These are phyloP conservation scores for Vicia faba DNA, from an alignment of 306 rosid genomes.

Conservation along the genomic window DNA sequence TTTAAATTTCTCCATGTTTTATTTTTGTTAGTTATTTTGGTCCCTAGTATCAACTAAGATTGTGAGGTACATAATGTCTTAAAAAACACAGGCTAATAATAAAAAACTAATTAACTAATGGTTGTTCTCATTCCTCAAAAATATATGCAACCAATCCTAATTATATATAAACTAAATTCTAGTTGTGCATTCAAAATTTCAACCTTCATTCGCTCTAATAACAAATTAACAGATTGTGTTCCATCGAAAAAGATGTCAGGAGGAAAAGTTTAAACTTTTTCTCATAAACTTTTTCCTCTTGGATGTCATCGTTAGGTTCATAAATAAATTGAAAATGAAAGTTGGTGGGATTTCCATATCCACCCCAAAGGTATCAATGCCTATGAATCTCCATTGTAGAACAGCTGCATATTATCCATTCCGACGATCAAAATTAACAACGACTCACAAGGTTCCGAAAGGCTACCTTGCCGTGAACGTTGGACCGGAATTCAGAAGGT, in stretches of 20 bases:
- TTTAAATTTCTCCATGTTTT: too few species aligned
- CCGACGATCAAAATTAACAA: not conserved
- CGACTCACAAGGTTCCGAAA: conserved; percentile 40
- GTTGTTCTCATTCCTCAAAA: not conserved
- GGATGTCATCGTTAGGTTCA: not conserved
- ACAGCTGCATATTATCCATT: not conserved
- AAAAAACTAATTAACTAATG: not conserved
- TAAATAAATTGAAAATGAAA: conserved; percentile 23
- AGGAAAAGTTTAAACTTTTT: conserved; percentile 13
- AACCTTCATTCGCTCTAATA: not conserved
- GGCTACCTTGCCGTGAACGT: conserved; percentile 62
- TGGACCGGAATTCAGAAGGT: conserved; percentile 49
- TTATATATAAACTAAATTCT: not conserved
- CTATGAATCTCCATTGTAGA: not conserved
- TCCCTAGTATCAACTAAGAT: not conserved
- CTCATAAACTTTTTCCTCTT: conserved; percentile 7
- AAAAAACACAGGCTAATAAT: not conserved
- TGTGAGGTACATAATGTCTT: not conserved
- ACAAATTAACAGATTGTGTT: not conserved
- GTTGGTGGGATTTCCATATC: conserved; percentile 1
- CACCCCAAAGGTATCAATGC: not conserved
- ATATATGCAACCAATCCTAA: not conserved
- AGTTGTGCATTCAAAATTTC: not conserved
- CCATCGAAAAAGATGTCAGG: not conserved
- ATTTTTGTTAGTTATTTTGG: too few species aligned